Evolutionary conservation across 2,329 filamentous ascomycete genomes (phyloP).

Genomic region (Myotisia sp.): DNA sequence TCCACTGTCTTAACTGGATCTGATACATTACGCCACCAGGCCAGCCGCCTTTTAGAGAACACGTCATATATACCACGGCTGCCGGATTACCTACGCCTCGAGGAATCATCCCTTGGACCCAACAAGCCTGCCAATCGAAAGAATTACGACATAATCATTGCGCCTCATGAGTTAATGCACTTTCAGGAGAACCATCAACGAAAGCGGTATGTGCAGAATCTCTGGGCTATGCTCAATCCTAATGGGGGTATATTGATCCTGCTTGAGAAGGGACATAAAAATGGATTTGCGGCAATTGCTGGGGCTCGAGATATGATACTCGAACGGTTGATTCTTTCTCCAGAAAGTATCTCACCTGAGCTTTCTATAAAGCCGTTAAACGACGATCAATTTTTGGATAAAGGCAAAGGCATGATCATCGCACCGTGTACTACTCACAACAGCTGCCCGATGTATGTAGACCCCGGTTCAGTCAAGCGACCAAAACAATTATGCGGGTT

Average conservation of each 20-base stretch:
- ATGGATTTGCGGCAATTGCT: slow-evolving; percentile 84
- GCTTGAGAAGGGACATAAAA: slow-evolving; percentile 78
- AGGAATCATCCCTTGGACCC: slow-evolving; percentile 22
- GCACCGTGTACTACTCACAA: slow-evolving; percentile 70
- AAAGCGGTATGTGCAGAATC: slow-evolving; percentile 66
- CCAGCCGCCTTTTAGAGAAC: slow-evolving; percentile 65
- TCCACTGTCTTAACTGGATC: slow-evolving; percentile 70
- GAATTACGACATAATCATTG: slow-evolving; percentile 77
- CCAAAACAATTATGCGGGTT: slow-evolving; percentile 81
- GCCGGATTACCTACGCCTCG: slow-evolving; percentile 66
- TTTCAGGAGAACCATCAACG: slow-evolving; percentile 62
- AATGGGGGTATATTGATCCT: slow-evolving; percentile 76
- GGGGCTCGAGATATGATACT: slow-evolving; percentile 68
- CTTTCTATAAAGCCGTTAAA: slow-evolving; percentile 21
- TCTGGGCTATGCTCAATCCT: slow-evolving; percentile 75
- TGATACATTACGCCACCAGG: slow-evolving; percentile 56
- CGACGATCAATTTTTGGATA: slow-evolving; percentile 17
- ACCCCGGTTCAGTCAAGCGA: slow-evolving; percentile 55
- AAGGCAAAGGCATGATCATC: slow-evolving; percentile 52
- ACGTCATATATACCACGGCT: slow-evolving; percentile 84
- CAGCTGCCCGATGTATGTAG: slow-evolving; percentile 75
- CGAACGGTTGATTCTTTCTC: slow-evolving; percentile 54
- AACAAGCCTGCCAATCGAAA: slow-evolving; percentile 48
- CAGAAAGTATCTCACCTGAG: slow-evolving; percentile 35
- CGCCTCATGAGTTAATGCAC: slow-evolving; percentile 67